These are phyloP conservation scores for Trifolium subterraneum DNA, from an alignment of 306 rosid genomes.

Conservation along the genomic window DNA sequence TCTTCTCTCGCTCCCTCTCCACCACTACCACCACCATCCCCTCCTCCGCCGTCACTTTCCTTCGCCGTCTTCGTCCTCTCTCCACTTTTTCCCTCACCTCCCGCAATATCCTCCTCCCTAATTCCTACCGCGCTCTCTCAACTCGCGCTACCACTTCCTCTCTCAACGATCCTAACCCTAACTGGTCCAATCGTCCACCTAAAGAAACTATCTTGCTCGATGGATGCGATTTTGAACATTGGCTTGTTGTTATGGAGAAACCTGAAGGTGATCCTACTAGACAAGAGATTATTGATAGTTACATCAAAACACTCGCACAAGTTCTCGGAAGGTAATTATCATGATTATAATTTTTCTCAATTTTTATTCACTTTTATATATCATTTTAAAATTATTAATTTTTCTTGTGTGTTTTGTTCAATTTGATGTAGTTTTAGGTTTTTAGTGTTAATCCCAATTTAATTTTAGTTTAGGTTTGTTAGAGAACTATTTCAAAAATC, in stretches of 20 bases:
- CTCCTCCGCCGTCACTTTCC: conserved; percentile 50
- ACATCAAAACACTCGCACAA: conserved; percentile 74
- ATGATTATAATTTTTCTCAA: not conserved
- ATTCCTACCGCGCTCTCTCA: conserved; percentile 52
- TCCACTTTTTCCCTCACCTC: conserved; percentile 49
- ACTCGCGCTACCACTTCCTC: conserved; percentile 86
- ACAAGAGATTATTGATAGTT: conserved; percentile 79
- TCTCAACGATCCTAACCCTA: conserved; percentile 88
- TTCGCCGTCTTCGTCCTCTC: conserved; percentile 76
- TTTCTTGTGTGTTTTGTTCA: not conserved
- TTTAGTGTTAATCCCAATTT: too few relatives aligned
- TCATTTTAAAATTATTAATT: not conserved
- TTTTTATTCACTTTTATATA: not conserved
- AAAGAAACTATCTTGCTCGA: conserved; percentile 92
- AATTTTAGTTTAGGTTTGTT: not conserved
- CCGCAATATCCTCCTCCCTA: conserved; percentile 32
- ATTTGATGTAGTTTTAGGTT: not conserved
- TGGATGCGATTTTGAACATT: conserved; percentile 96
- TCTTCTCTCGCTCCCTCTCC: conserved; percentile 48
- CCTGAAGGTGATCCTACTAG: conserved; percentile 75
- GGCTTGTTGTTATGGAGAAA: conserved; percentile 93
- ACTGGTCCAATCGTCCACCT: conserved; percentile 95
- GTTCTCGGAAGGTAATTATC: conserved; percentile 70
- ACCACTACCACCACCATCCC: conserved; percentile 45
- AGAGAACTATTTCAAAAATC: too few relatives aligned